Base-by-base conservation (phyloP, 139 green algal species). In the Tetradesmus lagerheimii region DNA sequence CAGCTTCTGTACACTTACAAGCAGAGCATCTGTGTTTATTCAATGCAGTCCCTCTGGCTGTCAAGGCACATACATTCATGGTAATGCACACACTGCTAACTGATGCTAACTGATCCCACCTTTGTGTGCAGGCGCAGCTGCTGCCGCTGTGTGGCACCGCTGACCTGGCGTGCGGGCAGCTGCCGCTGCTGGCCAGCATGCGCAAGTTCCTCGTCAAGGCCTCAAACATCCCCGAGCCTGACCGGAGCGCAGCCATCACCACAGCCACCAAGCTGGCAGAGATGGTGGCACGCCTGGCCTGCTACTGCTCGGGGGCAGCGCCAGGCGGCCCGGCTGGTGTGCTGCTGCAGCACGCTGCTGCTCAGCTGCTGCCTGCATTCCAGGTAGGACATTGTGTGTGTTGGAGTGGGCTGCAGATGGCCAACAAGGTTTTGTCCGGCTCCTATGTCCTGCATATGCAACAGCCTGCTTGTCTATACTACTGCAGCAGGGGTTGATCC, bases 161-260 rank as follows among this genome's bases (percentile, higher is more conserved):
- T 41, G 62, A 88, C 47, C 29, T 85, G 50, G 35, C 50, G n/a
- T 14, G 2, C 8, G 83, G 50, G 12, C 76, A 86, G 50, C 50
- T 90, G 34, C 57, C 86, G 6, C 76, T 90, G 23, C 38, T 90
- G 50, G 37, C 76, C 31, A 90, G 67, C 15, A 31, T 90, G 35
- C 86, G 86, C 86, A 90, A 90, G 76, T 90, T 90, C 47, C 35
- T 90, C 35, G 57, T 85, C 16, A 79, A 77, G 37, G 18, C 35
- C 16, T 34, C 79, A 5, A 37, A 34, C 76, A 45, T 86, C 0
- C 50, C 75, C n/a, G 86, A 85, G 50, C 86, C 75, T 41, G 86
- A 90, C 76, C 39, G 77, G 34, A 25, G 31, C 1, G 50, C 37
- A 25, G 86, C 76, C 23, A 23, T 77, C n/a, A 31, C 37, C 15